These are phyloP conservation scores for Arthroderma sp. DNA, from an alignment of 2,329 filamentous ascomycete genomes.

Conservation along the genomic window DNA sequence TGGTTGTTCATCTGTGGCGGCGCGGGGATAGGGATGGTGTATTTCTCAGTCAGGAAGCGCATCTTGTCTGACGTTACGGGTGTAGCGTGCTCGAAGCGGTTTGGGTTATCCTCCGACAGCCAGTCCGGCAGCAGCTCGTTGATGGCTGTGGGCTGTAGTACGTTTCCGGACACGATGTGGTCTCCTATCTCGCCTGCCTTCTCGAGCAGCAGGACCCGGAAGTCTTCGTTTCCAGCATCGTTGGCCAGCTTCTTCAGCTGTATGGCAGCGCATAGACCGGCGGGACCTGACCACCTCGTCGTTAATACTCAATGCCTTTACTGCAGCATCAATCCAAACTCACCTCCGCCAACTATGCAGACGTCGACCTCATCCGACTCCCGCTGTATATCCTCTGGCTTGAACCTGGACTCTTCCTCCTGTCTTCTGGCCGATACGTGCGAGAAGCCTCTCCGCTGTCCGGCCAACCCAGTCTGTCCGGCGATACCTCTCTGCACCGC, in stretches of 20 bases:
- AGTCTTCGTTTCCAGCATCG: conserved; percentile 88
- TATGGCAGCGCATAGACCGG: conserved; percentile 85
- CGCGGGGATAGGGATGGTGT: conserved; percentile 65
- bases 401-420: conserved; percentile 40
- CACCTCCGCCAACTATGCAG: conserved; percentile 84
- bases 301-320: too few relatives aligned
- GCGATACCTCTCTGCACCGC: conserved; percentile 19
- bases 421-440: conserved; percentile 30
- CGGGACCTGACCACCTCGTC: conserved; percentile 56
- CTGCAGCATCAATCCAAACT: conserved; percentile 13
- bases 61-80: conserved; percentile 75
- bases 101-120: conserved; percentile 77
- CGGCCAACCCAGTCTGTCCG: background rate
- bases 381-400: conserved; percentile 59
- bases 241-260: conserved; percentile 91
- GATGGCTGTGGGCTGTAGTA: conserved; percentile 78
- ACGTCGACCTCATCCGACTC: conserved; percentile 93
- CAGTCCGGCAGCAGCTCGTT: conserved; percentile 89
- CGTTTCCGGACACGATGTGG: conserved; percentile 90
- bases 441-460: conserved; percentile 30
- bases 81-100: conserved; percentile 76
- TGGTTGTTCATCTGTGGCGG: conserved; percentile 98
- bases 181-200: conserved; percentile 92
- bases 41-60: conserved; percentile 80
- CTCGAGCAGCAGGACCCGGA: conserved; percentile 81